Evolutionary conservation across 1,139 yeast genomes (phyloP).

Genomic region (Pneumocystis wakefieldiae): DNA sequence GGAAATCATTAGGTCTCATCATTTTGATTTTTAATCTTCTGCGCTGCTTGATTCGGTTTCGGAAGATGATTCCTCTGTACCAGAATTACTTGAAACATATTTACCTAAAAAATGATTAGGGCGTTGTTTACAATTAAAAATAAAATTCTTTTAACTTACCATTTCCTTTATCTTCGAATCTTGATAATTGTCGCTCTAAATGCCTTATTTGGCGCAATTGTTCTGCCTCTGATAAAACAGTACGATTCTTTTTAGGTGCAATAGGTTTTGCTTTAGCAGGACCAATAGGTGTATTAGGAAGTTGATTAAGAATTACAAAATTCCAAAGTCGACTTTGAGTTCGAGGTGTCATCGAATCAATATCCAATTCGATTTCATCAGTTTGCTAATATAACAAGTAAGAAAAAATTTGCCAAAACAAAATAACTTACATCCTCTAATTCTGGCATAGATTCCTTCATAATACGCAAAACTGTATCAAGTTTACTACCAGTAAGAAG

Average conservation of each 20-base stretch:
- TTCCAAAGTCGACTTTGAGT: constrained; percentile 75
- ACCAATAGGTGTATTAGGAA: constrained; percentile 15
- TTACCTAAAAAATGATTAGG: background rate
- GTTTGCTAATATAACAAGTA: constrained; percentile 29
- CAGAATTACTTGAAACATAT: background rate
- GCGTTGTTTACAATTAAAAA: no score
- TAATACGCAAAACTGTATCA: constrained; percentile 69
- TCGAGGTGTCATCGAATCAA: constrained; percentile 79
- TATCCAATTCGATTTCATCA: constrained; percentile 88
- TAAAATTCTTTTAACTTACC: background rate
- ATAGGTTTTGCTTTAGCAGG: constrained; percentile 9
- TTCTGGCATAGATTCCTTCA: constrained; percentile 77
- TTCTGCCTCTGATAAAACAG: constrained; percentile 45
- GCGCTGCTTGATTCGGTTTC: background rate
- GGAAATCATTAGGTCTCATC: no score
- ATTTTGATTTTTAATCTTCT: background rate
- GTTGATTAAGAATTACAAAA: constrained; percentile 44
- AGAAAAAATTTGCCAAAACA: constrained; percentile 20
- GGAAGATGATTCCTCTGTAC: background rate
- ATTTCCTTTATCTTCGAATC: constrained; percentile 19
- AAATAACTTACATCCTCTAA: constrained; percentile 3
- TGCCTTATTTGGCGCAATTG: constrained; percentile 16
- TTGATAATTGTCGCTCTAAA: constrained; percentile 14
- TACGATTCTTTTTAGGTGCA: constrained; percentile 35
- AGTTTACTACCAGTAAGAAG: constrained; percentile 62